Evolutionary conservation across 371 early-diverging fungal genomes (phyloP), one percentile per base, ranked within the genome.

Genomic region (Mitosporidium daphniae): DNA sequence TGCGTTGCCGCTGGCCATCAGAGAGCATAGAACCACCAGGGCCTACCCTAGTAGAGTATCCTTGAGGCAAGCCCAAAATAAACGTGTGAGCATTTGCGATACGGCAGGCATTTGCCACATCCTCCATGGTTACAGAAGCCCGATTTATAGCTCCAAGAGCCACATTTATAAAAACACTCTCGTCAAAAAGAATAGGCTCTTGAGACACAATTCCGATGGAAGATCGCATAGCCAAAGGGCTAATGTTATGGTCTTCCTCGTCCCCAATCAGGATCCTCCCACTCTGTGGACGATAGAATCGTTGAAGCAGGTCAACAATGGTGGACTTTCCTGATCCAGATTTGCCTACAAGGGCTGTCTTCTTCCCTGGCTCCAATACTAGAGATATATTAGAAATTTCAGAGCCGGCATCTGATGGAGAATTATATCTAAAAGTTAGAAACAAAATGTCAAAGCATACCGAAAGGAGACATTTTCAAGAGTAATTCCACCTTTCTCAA

Each of bases 291-390:
- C 72, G 68, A 29, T 68, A 73, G 45, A 73, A 73, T 2, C 73
- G 56, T 53, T 66, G 67, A 1, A 74, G 32, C 9, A 74, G 50
- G 17, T 64, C 50, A 25, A 82, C 48, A 18, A 65, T 59, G 12
- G 86, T 80, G 8, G 71, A 69, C 41, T 68, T 68, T 21, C 84
- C 78, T 16, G 60, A 57, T 12, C 86, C 82, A 16, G 69, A 67
- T 18, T 53, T 50, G 19, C 78, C 78, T 1, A 73, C 74, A 8
- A 77, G 39, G 2, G 74, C 78, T n/a, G 70, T 59, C 1, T 56
- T 63, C 39, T 71, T 46, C 14, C 70, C 71, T 3, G 57, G 48
- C 27, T 48, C 78, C 54, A 20, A 47, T 33, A 21, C 48, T 12
- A 71, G 38, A 27, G 39, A 48, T 21, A 67, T 35, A 10, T 43